Base-by-base conservation (phyloP, 768 basidiomycete genomes). In the Suillus subaureus region DNA sequence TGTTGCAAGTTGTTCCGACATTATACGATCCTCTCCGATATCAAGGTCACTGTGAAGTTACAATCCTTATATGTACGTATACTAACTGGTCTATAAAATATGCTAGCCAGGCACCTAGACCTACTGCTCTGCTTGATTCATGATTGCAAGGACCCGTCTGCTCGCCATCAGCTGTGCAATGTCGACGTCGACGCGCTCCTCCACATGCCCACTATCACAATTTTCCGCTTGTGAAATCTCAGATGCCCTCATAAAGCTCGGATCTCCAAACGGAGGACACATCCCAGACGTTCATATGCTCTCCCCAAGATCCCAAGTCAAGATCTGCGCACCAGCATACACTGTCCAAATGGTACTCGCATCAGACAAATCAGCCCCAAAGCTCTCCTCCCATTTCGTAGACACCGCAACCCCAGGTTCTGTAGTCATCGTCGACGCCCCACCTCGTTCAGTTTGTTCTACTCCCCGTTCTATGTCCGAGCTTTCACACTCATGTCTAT, bases 171-270 rank as follows among this genome's bases (percentile, higher is more conserved):
- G 18, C 51, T 43, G 64, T 37, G 47, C 64, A 15, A 77, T 75
- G 71, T 72, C 72, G n/a, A 65, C 72, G 16, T 54, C 52, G 9
- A 31, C 60, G 9, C 56, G 23, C 37, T 39, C 57, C 16, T 61
- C 67, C 3, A 54, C 65, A 40, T 61, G 65, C 54, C 49, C 69
- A 57, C 62, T 79, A 23, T 71, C 76, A 28, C 65, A 61, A n/a
- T 87, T 86, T 72, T 88, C 92, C 7, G 85, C 91, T 56, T 93
- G 92, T 79, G 93, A 96, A 79, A 80, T 97, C 9, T 95, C 95
- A 0, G 95, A 97, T 71, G 93, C 94, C 3, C 86, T 97, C 69
- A 79, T 95, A 69, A 96, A 93, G 77, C 87, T 96, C 40, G 85
- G 87, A 11, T 73, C 85, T 16, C 78, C 85, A 15, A 84, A 88